Percentiles rank a stretch among this genome's conserved stretches.
Conservation (phyloP, 257 asterid species). For the Forsythia viridissima region DNA sequence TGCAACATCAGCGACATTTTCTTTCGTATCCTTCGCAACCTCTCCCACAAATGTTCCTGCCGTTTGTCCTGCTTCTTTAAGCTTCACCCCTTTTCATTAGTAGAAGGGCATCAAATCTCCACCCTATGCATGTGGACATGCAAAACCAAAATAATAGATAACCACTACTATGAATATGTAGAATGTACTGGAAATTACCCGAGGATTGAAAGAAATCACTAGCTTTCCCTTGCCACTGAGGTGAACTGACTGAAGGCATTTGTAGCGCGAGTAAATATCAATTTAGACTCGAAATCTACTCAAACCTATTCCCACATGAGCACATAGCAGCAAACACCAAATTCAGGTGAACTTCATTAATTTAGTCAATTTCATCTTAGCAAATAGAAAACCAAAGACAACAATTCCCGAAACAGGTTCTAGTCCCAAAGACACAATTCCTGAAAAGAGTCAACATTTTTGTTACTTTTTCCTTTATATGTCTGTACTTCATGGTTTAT, state of each 20-base stretch:
- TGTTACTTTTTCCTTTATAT: background rate
- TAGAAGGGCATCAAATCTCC: constrained; percentile 8
- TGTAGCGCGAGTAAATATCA: constrained; percentile 37
- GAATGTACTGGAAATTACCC: constrained; percentile 42
- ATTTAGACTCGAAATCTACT: background rate
- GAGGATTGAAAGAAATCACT: constrained; percentile 77
- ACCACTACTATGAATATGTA: background rate
- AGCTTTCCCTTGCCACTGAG: constrained; percentile 94
- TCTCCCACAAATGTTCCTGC: constrained; percentile 86
- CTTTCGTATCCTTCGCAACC: constrained; percentile 93
- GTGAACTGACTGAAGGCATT: constrained; percentile 72
- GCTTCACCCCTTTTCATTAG: constrained; percentile 61
- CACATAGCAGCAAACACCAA: background rate
- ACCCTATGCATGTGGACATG: background rate
- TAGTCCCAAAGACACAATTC: background rate
- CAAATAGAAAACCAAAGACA: background rate
- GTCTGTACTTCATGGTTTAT: background rate
- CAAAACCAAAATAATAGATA: constrained; percentile 5
- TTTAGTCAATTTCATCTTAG: background rate
- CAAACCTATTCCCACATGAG: constrained; percentile 4
- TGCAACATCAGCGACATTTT: constrained; percentile 75
- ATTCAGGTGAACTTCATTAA: background rate
- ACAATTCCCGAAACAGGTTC: background rate
- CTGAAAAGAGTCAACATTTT: background rate
- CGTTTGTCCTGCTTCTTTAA: constrained; percentile 79